Percentiles rank a stretch among this genome's conserved stretches.
These are phyloP conservation scores for Metschnikowia henanensis DNA, from an alignment of 805 yeast species.

Conservation along the genomic window DNA sequence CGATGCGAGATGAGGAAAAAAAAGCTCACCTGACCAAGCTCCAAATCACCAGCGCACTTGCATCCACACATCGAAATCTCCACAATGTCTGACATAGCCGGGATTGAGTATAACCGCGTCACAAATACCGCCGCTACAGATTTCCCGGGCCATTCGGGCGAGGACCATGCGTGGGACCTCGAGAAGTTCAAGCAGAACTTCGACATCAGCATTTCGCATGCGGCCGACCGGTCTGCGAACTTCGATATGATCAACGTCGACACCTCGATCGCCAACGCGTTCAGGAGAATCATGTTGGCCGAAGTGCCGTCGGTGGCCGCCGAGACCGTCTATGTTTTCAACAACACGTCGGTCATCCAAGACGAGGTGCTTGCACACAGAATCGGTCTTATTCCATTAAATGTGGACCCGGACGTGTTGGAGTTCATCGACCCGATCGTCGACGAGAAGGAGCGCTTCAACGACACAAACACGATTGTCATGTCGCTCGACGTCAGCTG, in stretches of 20 bases:
- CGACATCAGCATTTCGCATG: conserved; percentile 64
- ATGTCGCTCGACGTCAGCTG: conserved; percentile 80
- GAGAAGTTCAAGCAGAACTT: conserved; percentile 72
- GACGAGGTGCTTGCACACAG: conserved; percentile 97
- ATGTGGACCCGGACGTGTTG: conserved; percentile 85
- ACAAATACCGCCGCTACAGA: conserved; percentile 87
- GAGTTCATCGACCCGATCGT: conserved; percentile 74
- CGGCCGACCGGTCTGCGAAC: conserved; percentile 70
- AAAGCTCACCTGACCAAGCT: background rate
- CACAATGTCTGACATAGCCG: conserved; percentile 56
- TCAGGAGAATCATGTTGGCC: conserved; percentile 94
- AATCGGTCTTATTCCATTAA: conserved; percentile 88
- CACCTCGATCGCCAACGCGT: conserved; percentile 93
- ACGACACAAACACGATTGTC: conserved; percentile 88
- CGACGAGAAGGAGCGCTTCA: conserved; percentile 66
- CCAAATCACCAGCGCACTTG: background rate
- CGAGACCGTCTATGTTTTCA: conserved; percentile 85
- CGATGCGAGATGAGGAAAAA: conserved; percentile 14
- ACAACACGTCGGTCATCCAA: conserved; percentile 95
- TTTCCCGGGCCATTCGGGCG: conserved; percentile 82
- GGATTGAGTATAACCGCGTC: conserved; percentile 87
- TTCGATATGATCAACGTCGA: conserved; percentile 87
- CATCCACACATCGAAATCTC: background rate
- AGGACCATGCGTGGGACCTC: conserved; percentile 77
- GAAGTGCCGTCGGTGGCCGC: conserved; percentile 97